Evolutionary conservation across 805 yeast species (phyloP).

Genomic region (Metschnikowia orientalis): DNA sequence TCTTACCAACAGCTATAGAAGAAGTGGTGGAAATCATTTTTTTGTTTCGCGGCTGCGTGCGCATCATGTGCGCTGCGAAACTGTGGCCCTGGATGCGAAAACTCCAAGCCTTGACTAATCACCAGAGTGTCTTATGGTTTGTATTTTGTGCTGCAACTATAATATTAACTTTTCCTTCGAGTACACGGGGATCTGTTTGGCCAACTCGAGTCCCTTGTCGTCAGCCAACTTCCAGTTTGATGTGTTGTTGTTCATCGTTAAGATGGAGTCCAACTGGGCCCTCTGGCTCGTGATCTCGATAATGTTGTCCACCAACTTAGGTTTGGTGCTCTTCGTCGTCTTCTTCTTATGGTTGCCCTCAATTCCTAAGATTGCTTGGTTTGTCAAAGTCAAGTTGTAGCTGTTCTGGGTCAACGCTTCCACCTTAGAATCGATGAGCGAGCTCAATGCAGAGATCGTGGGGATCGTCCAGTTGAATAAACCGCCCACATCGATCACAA

Average conservation of each 20-base stretch:
- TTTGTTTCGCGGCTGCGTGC: too few relatives aligned
- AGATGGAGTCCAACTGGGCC: conserved; percentile 31
- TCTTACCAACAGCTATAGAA: too few relatives aligned
- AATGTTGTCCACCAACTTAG: conserved; percentile 21
- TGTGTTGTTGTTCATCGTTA: conserved; percentile 28
- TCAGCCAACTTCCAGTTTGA: conserved; percentile 27
- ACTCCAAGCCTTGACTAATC: too few relatives aligned
- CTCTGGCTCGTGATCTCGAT: conserved; percentile 27
- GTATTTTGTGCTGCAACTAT: too few relatives aligned
- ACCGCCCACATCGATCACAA: conserved; percentile 71
- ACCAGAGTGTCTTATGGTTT: too few relatives aligned
- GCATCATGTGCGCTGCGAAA: too few relatives aligned
- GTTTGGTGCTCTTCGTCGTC: conserved; percentile 20
- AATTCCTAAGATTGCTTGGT: conserved; percentile 36
- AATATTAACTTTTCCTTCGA: conserved; percentile 48
- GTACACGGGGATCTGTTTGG: conserved; percentile 49
- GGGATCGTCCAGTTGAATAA: conserved; percentile 59
- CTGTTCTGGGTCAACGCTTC: conserved; percentile 40
- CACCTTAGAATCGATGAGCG: conserved; percentile 45
- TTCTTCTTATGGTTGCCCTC: conserved; percentile 23
- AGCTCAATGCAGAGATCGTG: conserved; percentile 42
- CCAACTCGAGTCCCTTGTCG: conserved; percentile 24
- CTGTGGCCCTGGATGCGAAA: too few relatives aligned
- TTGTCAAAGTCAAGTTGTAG: conserved; percentile 43
- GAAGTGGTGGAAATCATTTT: too few relatives aligned